Evolutionary conservation across 176 grass and related monocot species (phyloP).

Genomic region (Bothriochloa decipiens): DNA sequence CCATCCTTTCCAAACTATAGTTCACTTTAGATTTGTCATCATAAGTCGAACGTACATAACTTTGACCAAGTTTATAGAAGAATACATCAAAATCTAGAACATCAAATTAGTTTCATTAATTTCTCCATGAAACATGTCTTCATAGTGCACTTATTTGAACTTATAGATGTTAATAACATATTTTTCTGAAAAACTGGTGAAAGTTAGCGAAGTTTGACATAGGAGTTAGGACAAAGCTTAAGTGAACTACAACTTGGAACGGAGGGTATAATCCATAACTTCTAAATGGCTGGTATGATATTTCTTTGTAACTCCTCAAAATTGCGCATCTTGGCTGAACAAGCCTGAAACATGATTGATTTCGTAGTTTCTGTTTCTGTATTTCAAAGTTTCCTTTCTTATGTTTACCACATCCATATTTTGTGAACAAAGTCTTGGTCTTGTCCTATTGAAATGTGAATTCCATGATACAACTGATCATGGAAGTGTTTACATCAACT

Average conservation of each 20-base stretch:
- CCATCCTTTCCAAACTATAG: neutral
- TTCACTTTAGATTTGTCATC: neutral
- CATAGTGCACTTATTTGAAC: neutral
- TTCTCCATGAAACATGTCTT: neutral
- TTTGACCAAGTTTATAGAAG: neutral
- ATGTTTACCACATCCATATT: constrained; percentile 8
- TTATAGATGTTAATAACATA: neutral
- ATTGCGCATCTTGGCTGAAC: constrained; percentile 8
- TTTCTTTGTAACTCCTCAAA: neutral
- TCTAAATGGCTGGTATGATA: neutral
- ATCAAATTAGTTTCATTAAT: neutral
- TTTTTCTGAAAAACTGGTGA: neutral
- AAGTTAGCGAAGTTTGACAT: neutral
- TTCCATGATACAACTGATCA: neutral
- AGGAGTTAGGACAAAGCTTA: neutral
- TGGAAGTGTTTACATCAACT: neutral
- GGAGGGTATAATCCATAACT: neutral
- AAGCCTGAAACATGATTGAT: constrained; percentile 10
- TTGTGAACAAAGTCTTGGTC: constrained; percentile 12
- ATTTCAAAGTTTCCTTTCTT: constrained; percentile 1
- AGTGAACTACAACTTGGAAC: neutral
- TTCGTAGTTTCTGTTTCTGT: neutral
- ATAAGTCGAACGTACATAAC: neutral
- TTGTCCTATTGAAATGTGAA: constrained; percentile 23
- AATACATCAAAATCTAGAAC: neutral